phyloP scores from a whole-genome alignment of 305 asterid genomes.

The Nicotiana rustica region DNA sequence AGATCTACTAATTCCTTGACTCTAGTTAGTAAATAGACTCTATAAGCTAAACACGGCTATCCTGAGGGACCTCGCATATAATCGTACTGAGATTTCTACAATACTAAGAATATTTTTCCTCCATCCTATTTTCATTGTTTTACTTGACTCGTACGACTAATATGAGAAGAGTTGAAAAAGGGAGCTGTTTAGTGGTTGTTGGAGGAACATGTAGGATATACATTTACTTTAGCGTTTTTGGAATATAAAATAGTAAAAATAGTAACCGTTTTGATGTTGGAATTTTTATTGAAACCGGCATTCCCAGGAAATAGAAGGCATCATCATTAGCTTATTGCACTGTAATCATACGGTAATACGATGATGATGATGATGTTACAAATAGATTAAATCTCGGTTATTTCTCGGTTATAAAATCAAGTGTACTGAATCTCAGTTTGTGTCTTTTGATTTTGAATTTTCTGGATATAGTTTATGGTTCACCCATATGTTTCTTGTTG shows the following conservation, averaged over 20 bases:
- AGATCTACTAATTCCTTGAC: too few species aligned
- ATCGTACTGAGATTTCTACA: too few species aligned
- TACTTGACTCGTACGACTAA: neutral
- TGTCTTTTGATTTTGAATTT: neutral
- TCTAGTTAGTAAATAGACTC: too few species aligned
- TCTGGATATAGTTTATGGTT: neutral
- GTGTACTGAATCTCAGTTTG: neutral
- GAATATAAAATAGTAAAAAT: neutral
- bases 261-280: neutral
- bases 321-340: slow-evolving; percentile 24
- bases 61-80: too few species aligned
- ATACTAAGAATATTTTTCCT: neutral
- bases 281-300: neutral
- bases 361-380: neutral
- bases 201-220: neutral
- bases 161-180: neutral
- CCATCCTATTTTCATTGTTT: neutral
- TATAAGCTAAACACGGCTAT: too few species aligned
- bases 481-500: neutral
- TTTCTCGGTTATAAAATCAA: too few species aligned
- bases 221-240: neutral
- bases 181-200: slow-evolving; percentile 6
- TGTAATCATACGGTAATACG: neutral
- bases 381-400: neutral
- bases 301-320: neutral